Conservation (phyloP, 805 yeast species). For the Myxozyma neotropica region DNA sequence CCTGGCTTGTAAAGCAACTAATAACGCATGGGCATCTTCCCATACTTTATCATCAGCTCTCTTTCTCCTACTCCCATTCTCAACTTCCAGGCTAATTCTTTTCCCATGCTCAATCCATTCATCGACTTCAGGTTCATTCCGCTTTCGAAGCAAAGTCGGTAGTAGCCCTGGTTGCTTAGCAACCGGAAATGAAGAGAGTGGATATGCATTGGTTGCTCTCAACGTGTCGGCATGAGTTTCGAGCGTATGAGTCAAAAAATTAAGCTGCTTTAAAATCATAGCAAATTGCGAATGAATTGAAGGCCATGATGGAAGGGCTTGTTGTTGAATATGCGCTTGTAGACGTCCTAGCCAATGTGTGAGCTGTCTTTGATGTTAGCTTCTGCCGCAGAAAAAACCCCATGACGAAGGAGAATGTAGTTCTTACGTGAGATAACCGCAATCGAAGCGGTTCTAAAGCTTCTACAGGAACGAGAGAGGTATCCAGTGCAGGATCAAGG, state of each 20-base stretch:
- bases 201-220: constrained; percentile 73
- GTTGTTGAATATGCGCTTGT: constrained; percentile 30
- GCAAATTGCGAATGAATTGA: constrained; percentile 82
- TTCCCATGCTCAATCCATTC: constrained; percentile 66
- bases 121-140: constrained; percentile 85
- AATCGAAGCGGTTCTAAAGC: constrained; percentile 65
- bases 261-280: constrained; percentile 78
- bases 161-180: constrained; percentile 79
- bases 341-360: constrained; percentile 28
- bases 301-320: constrained; percentile 55
- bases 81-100: neutral
- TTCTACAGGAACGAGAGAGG: constrained; percentile 57
- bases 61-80: neutral
- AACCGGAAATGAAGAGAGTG: constrained; percentile 82
- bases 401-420: no score
- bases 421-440: constrained; percentile 58
- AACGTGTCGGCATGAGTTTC: constrained; percentile 62
- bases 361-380: neutral
- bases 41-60: constrained; percentile 59
- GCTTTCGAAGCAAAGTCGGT: constrained; percentile 83
- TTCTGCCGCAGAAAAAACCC: no score
- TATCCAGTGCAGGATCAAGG: constrained; percentile 21
- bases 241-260: constrained; percentile 71
- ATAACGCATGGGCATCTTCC: constrained; percentile 64
- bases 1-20: constrained; percentile 56